Conservation (phyloP, 2,329 filamentous ascomycete species). For the Ophiostoma ulmi region DNA sequence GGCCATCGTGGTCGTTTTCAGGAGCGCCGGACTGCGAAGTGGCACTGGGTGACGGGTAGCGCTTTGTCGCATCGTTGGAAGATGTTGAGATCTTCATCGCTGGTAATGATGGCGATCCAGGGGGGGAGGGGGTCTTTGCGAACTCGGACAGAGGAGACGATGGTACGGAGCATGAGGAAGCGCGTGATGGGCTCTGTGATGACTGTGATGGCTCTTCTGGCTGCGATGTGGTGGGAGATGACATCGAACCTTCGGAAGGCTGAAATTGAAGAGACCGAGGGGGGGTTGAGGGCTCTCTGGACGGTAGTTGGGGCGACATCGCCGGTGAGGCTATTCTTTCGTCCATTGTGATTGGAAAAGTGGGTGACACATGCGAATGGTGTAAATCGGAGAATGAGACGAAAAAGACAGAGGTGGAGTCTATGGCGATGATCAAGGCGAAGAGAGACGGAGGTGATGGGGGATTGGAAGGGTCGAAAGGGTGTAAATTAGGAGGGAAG, state of each 20-base stretch:
- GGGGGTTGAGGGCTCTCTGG: background rate
- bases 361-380: background rate
- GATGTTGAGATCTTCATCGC: constrained; percentile 27
- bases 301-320: constrained; percentile 16
- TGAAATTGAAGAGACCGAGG: background rate
- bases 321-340: constrained; percentile 22
- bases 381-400: background rate
- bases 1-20: constrained; percentile 48
- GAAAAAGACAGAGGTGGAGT: background rate
- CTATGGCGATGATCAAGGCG: background rate
- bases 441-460: background rate
- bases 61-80: constrained; percentile 37
- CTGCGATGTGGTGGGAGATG: background rate
- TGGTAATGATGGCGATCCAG: constrained; percentile 37
- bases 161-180: constrained; percentile 16
- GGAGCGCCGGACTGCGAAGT: constrained; percentile 44
- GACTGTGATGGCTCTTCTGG: background rate
- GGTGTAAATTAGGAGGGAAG: background rate
- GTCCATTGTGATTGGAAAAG: constrained; percentile 19
- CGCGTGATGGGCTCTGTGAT: constrained; percentile 14
- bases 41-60: constrained; percentile 52
- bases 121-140: constrained; percentile 50
- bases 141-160: constrained; percentile 42
- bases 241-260: background rate
- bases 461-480: background rate